Percentiles rank a stretch among this genome's conserved stretches.
phyloP scores from a whole-genome alignment of 1,139 yeast species.

The Candida glucosophila region DNA sequence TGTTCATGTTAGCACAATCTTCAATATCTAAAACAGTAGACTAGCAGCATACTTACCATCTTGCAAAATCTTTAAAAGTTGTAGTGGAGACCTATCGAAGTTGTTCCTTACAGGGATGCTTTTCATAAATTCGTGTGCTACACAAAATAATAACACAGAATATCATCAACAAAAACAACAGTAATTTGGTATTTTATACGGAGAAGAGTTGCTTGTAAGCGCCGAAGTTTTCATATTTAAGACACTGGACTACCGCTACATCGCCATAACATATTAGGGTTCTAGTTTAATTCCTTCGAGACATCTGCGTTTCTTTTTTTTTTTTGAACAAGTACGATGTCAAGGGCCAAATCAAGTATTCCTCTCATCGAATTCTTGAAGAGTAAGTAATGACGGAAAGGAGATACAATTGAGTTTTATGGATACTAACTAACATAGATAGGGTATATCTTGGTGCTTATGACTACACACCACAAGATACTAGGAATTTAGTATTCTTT shows the following conservation, averaged over 20 bases:
- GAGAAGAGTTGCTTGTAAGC: slow-evolving; percentile 1
- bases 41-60: slow-evolving; percentile 1
- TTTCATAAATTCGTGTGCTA: too few relatives aligned
- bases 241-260: too few relatives aligned
- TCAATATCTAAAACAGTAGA: too few relatives aligned
- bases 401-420: background rate
- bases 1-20: slow-evolving; percentile 20
- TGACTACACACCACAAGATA: slow-evolving; percentile 71
- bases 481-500: slow-evolving; percentile 70
- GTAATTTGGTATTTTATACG: background rate
- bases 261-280: too few relatives aligned
- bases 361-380: slow-evolving; percentile 40
- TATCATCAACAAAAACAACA: slow-evolving; percentile 4
- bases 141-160: slow-evolving; percentile 7
- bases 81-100: too few relatives aligned
- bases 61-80: slow-evolving; percentile 1
- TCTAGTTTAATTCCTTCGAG: too few relatives aligned
- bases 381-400: slow-evolving; percentile 22
- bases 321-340: too few relatives aligned
- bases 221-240: too few relatives aligned
- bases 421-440: slow-evolving; percentile 29
- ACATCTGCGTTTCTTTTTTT: too few relatives aligned
- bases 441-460: slow-evolving; percentile 88
- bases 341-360: slow-evolving; percentile 14
- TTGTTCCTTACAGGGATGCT: too few relatives aligned